Percentiles rank a stretch among this genome's conserved stretches.
Evolutionary conservation across 106 monocot species (phyloP).

Genomic region (Hemerocallis citrina): DNA sequence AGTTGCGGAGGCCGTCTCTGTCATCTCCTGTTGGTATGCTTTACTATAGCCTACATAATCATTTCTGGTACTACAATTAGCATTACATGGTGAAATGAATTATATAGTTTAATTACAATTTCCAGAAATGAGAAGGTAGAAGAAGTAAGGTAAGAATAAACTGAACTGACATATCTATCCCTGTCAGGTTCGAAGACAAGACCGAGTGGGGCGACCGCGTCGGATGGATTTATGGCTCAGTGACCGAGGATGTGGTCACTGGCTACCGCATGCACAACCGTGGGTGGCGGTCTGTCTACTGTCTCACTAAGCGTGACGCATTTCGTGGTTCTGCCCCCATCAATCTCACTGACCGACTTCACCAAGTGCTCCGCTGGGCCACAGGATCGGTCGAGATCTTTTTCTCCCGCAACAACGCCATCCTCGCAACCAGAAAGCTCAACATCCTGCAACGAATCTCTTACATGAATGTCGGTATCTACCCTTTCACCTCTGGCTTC

Average conservation of each 20-base stretch:
- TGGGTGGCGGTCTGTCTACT: conserved; percentile 63
- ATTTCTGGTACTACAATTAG: neutral
- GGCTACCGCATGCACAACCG: conserved; percentile 84
- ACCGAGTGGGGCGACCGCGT: conserved; percentile 65
- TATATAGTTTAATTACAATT: neutral
- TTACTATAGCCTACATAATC: no score
- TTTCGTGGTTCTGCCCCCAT: conserved; percentile 62
- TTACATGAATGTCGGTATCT: conserved; percentile 37
- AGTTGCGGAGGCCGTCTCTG: conserved; percentile 60
- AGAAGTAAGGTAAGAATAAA: neutral
- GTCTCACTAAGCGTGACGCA: conserved; percentile 65
- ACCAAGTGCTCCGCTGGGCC: conserved; percentile 76
- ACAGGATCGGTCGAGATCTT: conserved; percentile 80
- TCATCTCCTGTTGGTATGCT: conserved; percentile 55
- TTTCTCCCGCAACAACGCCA: conserved; percentile 67
- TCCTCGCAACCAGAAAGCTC: conserved; percentile 39
- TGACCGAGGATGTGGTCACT: conserved; percentile 72
- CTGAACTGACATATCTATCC: neutral
- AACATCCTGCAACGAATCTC: conserved; percentile 59
- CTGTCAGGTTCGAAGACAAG: conserved; percentile 60
- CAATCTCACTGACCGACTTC: conserved; percentile 36
- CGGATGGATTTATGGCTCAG: conserved; percentile 33
- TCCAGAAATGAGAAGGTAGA: neutral
- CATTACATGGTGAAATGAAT: neutral
- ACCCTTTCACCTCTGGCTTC: conserved; percentile 71